Base-by-base conservation (phyloP, 768 basidiomycete species). In the Pulveroboletus sp. region DNA sequence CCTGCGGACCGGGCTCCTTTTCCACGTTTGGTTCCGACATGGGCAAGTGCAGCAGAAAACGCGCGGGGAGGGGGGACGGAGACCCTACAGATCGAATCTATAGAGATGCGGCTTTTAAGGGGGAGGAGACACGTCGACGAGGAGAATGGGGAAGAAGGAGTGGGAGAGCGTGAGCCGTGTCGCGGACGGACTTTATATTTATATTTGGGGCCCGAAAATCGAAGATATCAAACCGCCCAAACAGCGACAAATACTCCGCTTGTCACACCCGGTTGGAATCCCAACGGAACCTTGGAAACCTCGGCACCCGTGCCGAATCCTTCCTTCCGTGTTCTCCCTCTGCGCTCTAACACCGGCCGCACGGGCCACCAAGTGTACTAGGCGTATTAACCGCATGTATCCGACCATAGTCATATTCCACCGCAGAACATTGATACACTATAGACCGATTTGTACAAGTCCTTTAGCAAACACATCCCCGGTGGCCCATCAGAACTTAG, bases 1-100 rank as follows among this genome's bases (percentile, higher is more conserved):
- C 74, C 62, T 72, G 69, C 17, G 81, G 77, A 55, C 81, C 82
- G 34, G 82, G 80, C 74, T 80, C 84, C 77, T 86, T 85, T 74
- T 80, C 79, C 58, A 73, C 71, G 67, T 67, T 75, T 52, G 77
- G 63, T 41, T 68, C 67, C 49, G 66, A 60, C 66, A 69, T 67
- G 50, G 46, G 11, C 40, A 10, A 24, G n/a, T 44, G 33, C 1
- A 31, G 35, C 24, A 27, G 25, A 19, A 32, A 25, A 25, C 23
- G 43, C n/a, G 51, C 40, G 36, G 38, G 50, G 16, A 25, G 39
- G 31, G 33, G 46, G 23, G 29, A 25, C 46, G 45, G 48, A 5
- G 38, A 52, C 67, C 67, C 68, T 64, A 62, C 50, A 62, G 65
- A 63, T n/a, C 7, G 14, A 37, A 45, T 62, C 62, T 67, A 62